Evolutionary conservation across 345 rosid genomes (phyloP), one percentile per base, ranked within the genome.

Genomic region (Isatis tinctoria): DNA sequence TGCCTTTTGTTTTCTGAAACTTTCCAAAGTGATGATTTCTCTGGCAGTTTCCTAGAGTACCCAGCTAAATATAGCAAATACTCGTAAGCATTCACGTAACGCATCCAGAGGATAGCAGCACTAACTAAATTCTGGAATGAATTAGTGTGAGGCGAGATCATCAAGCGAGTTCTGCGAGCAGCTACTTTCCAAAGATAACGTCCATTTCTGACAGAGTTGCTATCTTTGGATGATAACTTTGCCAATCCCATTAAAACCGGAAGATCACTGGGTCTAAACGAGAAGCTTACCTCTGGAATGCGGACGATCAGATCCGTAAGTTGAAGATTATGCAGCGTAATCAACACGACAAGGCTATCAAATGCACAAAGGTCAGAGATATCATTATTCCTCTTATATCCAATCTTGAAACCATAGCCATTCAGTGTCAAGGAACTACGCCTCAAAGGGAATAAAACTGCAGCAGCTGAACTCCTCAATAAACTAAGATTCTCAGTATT

Each of bases 181-280:
- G 91, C 96, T 65, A 91, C 59, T 75, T 83, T 88, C 98, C 98
- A 94, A 3, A 91, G 85, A 62, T 79, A 74, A 70, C 86, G 83
- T 63, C 98, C 97, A 80, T 71, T 82, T 80, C 97, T 84, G 58
- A 64, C 78, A 48, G 67, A 76, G 60, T 69, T 85, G 22, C 79
- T 60, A 73, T 63, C 83, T 70, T 76, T 80, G 62, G 87, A 79
- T 12, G 81, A 83, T 57, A 86, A 67, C 37, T 82, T 83, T 18
- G 65, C 64, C 77, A 84, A 73, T n/a, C 72, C 84, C 72, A 81
- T 73, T 2, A 88, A 41, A 77, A 88, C 77, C 69, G 79, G 76
- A 61, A 94, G 69, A 79, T 89, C 95, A 52, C 74, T 61, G 5
- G 97, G 89, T 74, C 90, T 80, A 74, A 80, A 74, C n/a, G 63